phyloP scores from a whole-genome alignment of 164 flowering plant species.

The Hamamelis virginiana region DNA sequence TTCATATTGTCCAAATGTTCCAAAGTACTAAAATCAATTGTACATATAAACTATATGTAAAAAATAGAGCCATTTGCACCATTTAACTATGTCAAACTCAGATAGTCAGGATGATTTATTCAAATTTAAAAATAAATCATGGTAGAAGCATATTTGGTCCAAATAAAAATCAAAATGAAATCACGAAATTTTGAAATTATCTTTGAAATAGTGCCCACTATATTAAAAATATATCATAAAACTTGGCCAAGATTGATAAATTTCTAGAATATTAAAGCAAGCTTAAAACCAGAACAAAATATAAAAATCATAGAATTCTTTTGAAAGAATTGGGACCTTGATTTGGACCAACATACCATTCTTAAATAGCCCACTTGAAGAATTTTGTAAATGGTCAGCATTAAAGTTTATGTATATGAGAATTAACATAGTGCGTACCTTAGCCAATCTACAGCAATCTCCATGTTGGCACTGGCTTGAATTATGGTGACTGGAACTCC shows the following conservation, averaged over 20 bases:
- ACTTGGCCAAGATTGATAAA: background rate
- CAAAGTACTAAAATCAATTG: no score
- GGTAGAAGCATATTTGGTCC: no score
- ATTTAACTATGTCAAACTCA: no score
- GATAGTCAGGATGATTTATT: no score
- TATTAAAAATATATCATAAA: background rate
- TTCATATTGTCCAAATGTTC: no score
- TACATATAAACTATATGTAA: no score
- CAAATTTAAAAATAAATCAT: no score
- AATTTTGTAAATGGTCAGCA: background rate
- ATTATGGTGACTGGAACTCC: slow-evolving; percentile 60
- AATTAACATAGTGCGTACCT: slow-evolving; percentile 50
- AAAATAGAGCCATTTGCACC: no score
- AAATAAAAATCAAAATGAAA: background rate
- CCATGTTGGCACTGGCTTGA: slow-evolving; percentile 29
- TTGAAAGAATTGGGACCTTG: background rate
- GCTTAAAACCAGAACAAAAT: background rate
- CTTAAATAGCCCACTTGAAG: background rate
- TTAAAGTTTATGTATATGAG: background rate
- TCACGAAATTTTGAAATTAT: background rate
- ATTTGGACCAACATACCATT: background rate
- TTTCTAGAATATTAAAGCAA: background rate
- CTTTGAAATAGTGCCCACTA: background rate
- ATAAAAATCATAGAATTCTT: background rate
- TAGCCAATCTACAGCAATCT: slow-evolving; percentile 71